These are phyloP conservation scores for Phytophthora constricta DNA, from an alignment of 352 stramenopile genomes.

Conservation along the genomic window DNA sequence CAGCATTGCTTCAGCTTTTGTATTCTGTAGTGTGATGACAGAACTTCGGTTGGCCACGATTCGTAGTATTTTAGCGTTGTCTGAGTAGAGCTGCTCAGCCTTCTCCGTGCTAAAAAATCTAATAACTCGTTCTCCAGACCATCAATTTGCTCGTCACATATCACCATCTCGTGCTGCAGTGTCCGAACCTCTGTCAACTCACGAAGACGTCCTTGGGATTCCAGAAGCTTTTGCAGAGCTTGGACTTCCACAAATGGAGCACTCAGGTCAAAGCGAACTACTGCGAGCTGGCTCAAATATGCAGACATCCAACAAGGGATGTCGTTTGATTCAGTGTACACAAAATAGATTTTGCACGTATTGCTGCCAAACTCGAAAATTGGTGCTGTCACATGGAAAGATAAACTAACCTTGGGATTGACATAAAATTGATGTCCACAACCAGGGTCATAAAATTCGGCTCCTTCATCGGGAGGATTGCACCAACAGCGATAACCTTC, in stretches of 20 bases:
- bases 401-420: background rate
- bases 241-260: conserved; percentile 38
- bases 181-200: conserved; percentile 58
- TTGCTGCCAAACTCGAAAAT: conserved; percentile 53
- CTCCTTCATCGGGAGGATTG: conserved; percentile 6
- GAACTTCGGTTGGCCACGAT: conserved; percentile 68
- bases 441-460: background rate
- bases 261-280: conserved; percentile 60
- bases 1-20: conserved; percentile 38
- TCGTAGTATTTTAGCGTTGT: conserved; percentile 58
- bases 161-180: conserved; percentile 50
- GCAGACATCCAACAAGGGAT: conserved; percentile 47
- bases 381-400: background rate
- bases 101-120: conserved; percentile 62
- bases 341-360: conserved; percentile 50
- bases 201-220: conserved; percentile 39
- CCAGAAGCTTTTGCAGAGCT: conserved; percentile 40
- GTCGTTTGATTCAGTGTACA: conserved; percentile 44
- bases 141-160: conserved; percentile 62
- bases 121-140: conserved; percentile 68
- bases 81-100: conserved; percentile 44
- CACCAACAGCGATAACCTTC: conserved; percentile 52
- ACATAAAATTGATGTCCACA: background rate
- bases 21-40: conserved; percentile 51
- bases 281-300: conserved; percentile 46